Evolutionary conservation across 169 alveolate species (phyloP), one percentile per base, ranked within the genome.

Genomic region (Cryptosporidium baileyi): DNA sequence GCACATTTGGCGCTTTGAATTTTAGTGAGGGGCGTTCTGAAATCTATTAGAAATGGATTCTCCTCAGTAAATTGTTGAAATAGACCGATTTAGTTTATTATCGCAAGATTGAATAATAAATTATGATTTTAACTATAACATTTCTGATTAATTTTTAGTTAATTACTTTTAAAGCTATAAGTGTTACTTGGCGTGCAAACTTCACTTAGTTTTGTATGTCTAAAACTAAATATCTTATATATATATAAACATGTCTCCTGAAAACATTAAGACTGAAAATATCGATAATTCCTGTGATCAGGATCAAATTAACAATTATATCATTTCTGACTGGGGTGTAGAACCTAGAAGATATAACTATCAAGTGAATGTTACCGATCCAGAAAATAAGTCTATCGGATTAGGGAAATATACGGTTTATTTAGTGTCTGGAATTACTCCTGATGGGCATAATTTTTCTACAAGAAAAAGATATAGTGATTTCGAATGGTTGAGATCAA

Each of bases 401-500:
- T 74, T 74, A 44, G 85, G 85, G 7, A 74, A 74, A 36, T 74
- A 74, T 32, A 74, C 85, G 11, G 85, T 74, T 4, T 88, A 88
- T 57, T 36, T 80, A 19, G 91, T 88, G 32, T 80, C 85, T n/a
- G 91, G 91, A 9, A 28, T 40, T 30, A 80, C 91, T n/a, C 67
- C 60, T 34, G 62, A 63, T 36, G 91, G 88, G 1, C 80, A 34
- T 54, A 54, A 79, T 32, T 88, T 88, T 47, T 62, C 89, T 3
- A 57, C 80, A 26, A 51, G 91, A 60, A 67, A 80, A 36, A 47
- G 95, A 61, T 90, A 92, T 80, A 85, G 88, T 28, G 95, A 92
- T 54, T 92, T 92, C 60, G 81, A 89, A 54, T 82, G 92, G 93
- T 88, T 92, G 40, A 67, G 89, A 63, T 85, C 88, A 62, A 82